Conservation (phyloP, 2,329 filamentous ascomycete species). For the Colletotrichum gigasporum region DNA sequence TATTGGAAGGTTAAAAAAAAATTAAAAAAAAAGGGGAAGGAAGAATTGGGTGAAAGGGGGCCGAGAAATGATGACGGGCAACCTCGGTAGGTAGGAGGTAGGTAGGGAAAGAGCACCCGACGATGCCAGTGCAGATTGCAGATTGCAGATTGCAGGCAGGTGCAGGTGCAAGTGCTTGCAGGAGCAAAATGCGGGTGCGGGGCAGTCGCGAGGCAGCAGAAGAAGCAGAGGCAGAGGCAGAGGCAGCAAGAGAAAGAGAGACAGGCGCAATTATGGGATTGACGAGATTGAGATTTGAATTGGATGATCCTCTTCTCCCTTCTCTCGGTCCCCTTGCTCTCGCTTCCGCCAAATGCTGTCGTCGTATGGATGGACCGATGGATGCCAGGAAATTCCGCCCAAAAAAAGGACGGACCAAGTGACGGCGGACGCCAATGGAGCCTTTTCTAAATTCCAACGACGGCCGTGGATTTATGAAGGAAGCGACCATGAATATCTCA, state of each 20-base stretch:
- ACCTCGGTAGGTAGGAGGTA: no score
- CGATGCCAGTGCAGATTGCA: constrained; percentile 14
- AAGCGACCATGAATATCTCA: background rate
- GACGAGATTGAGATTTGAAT: constrained; percentile 5
- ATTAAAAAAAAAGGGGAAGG: background rate
- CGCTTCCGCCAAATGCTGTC: background rate
- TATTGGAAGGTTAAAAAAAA: constrained; percentile 1
- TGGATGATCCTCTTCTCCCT: constrained; percentile 14
- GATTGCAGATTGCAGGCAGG: background rate
- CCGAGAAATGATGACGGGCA: background rate
- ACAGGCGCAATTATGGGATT: background rate
- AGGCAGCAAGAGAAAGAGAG: background rate
- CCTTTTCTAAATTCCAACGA: background rate
- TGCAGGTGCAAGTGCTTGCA: background rate
- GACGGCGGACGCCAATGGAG: background rate
- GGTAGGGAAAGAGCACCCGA: constrained; percentile 4
- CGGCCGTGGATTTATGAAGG: background rate
- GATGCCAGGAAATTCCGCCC: background rate
- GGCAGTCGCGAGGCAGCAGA: background rate
- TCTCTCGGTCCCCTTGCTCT: background rate
- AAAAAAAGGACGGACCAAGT: background rate
- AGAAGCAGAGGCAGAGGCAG: background rate
- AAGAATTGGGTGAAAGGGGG: background rate
- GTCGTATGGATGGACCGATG: background rate
- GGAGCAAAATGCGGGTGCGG: background rate